Base-by-base conservation (phyloP, 2,329 filamentous ascomycete genomes). In the Fusarium liriodendri region DNA sequence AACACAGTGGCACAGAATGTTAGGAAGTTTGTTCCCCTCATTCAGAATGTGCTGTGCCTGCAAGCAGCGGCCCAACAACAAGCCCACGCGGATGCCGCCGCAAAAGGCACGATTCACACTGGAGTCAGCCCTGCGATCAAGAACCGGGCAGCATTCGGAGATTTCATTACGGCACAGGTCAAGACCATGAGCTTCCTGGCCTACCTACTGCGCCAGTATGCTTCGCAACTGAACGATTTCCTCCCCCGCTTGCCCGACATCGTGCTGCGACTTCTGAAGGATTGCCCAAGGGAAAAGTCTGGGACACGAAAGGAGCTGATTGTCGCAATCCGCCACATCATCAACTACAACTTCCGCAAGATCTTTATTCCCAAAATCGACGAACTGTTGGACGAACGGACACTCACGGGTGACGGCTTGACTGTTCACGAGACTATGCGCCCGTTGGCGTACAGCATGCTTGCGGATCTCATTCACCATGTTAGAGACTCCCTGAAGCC, bases 141-240 rank as follows among this genome's bases (percentile, higher is more conserved):
- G 83, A 98, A 98, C 78, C 89, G 95, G 66, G 93, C 93, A 14
- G 96, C 95, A 1, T 99, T 98, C 85, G 97, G 96, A 38, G 97
- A 99, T 78, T 97, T 98, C 76, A 97, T 99, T 74, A 98, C 95
- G 0, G 95, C 96, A 1, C 97, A 99, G 82, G 97, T 99, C 18
- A 98, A 99, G 86, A 98, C 96, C 0, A 98, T 99, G 96, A 98
- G 95, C 79, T 99, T 99, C 79, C 83, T 99, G 75, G 97, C 97
- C 1, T 99, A 98, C 80, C 85, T 99, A 1, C 88, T 99, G 14
- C 88, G 97, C 50, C 93, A 97, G 57, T 97, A 98, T 82, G 92
- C 95, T 3, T 92, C 93, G 67, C 94, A 98, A 74, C 86, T 99
- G 11, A 90, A 91, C 13, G 97, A 99, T 77, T 98, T 99, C 77